Evolutionary conservation across 1,139 yeast genomes (phyloP), one percentile per base, ranked within the genome.

Genomic region (Diutina pseudorugosa): DNA sequence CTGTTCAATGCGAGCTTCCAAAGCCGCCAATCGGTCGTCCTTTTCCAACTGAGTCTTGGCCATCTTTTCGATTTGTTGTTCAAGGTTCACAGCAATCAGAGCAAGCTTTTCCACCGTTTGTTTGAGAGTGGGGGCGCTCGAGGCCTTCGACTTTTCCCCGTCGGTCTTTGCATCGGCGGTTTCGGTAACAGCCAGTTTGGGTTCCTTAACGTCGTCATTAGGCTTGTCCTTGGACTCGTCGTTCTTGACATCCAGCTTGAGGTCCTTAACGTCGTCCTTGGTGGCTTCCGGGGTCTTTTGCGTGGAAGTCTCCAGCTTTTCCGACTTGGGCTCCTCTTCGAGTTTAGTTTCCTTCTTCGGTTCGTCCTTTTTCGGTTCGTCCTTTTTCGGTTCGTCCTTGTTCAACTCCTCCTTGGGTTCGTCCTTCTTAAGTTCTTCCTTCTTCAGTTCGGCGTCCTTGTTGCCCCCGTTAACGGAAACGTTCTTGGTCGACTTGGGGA

Each of bases 101-200:
- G 85, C 79, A 54, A 85, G 71, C 57, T 76, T 82, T 57, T 84
- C 91, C 36, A 85, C 82, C 1, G 88, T 80, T 7, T 80, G 84
- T 59, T 83, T 83, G 57, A 85, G 71, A 20, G 65, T 49, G 5
- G 61, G 44, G 1, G 57, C 52, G 1, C 62, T 43, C 50, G 55
- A 55, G 4, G 47, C 7, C 14, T 20, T 21, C 30, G 47, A 12
- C 14, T 12, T 12, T 20, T 25, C 14, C 23, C 33, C 14, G 14
- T 23, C 47, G 18, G 18, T 14, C 23, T 44, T 44, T 11, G 54
- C 20, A 14, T 42, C 50, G 27, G 40, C 43, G 40, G 52, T 45
- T 51, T 51, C 53, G 14, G 25, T 11, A 20, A 55, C 51, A 14
- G 55, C 27, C n/a, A n/a, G 19, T 21, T 21, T 41, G 20, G 30